Evolutionary conservation across 257 asterid species (phyloP).

Genomic region (Forsythia viridissima): DNA sequence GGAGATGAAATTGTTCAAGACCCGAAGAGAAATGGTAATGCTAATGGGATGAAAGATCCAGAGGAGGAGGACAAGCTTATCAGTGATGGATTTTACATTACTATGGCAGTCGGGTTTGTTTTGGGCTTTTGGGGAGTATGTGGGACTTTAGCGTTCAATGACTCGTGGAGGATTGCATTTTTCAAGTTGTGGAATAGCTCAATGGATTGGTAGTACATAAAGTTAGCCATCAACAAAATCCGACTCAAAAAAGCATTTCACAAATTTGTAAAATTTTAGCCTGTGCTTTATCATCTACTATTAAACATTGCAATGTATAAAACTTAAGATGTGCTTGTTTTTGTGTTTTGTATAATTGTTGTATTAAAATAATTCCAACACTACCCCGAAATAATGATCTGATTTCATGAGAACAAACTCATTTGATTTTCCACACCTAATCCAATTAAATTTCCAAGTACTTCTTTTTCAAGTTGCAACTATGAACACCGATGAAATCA

Average conservation of each 20-base stretch:
- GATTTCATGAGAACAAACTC: not conserved
- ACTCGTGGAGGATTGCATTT: constrained; percentile 20
- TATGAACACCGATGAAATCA: not conserved
- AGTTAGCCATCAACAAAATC: no score
- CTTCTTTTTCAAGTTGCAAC: not conserved
- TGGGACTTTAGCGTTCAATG: constrained; percentile 10
- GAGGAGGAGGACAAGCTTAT: constrained; percentile 4
- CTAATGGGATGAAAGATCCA: not conserved
- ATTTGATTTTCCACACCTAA: no score
- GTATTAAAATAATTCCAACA: no score
- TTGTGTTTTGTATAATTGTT: no score
- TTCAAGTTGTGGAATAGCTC: not conserved
- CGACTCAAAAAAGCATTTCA: no score
- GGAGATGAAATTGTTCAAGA: constrained; percentile 3
- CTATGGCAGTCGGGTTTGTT: constrained; percentile 19
- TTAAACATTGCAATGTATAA: no score
- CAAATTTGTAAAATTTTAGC: no score
- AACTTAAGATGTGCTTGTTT: no score
- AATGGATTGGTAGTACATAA: no score
- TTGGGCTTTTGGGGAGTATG: constrained; percentile 18
- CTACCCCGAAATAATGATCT: no score
- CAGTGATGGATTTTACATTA: constrained; percentile 21
- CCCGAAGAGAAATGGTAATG: not conserved
- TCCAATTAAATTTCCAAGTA: not conserved
- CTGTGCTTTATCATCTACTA: no score